Evolutionary conservation across 2,329 filamentous ascomycete genomes (phyloP), one percentile per base, ranked within the genome.

Genomic region (Bipolaris cookei): DNA sequence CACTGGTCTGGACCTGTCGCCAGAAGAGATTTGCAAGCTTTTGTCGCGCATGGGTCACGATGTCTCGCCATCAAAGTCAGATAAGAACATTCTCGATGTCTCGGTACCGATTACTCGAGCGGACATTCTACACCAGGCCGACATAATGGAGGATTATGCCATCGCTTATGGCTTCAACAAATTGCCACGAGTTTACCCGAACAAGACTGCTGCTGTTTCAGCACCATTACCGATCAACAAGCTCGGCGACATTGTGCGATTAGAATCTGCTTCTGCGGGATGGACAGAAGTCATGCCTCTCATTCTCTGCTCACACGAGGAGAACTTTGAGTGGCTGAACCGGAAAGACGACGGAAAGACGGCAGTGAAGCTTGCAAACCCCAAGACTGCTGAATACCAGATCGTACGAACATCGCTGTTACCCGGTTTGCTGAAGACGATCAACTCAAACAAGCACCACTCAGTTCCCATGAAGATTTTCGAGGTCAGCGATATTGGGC

Each of bases 91-190:
- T 47, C 82, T 96, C 58, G 89, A 96, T 70, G 88, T 98, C 25
- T 84, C 88, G 34, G 86, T 98, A 21, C 95, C 95, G 7, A 87
- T 93, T 30, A 98, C 93, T 44, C 87, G 95, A 61, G 94, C 95
- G 45, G 95, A 99, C 76, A 89, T 99, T 39, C 87, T 99, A 30
- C 95, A 99, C 78, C 90, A 97, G 74, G 96, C 92, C 69, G 95
- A 99, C 75, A 91, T 99, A 66, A 99, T 99, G 94, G 95, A 99
- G 80, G 96, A 99, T 74, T 88, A 96, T 18, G 95, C 92, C 38
- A 95, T 99, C 64, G 92, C 92, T 51, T 97, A 98, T 77, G 95
- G 96, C 64, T 99, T 97, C 85, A 99, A 99, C 83, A 92, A 90
- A 62, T 88, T 99, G 16, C 93, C 94, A 1, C 89, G 92, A 50